A percentile compares a stretch with the other conserved stretches of the same genome.
Conservation (phyloP, 2,329 filamentous ascomycete genomes). For the Ramularia collo-cygni region DNA sequence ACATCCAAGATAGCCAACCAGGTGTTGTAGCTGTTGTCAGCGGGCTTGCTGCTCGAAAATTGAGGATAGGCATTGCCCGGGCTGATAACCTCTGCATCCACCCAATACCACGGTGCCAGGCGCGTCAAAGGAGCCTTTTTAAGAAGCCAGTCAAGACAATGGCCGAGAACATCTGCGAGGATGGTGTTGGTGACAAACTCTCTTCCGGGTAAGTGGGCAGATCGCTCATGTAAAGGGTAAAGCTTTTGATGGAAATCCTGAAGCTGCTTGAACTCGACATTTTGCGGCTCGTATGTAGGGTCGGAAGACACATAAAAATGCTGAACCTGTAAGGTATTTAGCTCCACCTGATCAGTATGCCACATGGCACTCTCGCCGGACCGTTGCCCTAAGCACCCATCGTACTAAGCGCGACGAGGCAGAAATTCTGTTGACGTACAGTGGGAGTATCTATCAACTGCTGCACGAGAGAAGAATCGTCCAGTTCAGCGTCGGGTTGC, state of each 20-base stretch:
- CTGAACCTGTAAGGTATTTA: no score
- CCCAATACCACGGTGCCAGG: conserved; percentile 10
- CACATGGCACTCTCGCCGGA: no score
- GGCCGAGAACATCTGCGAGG: conserved; percentile 6
- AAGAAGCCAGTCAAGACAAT: conserved; percentile 10
- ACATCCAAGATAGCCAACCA: conserved; percentile 15
- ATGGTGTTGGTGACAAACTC: conserved; percentile 4
- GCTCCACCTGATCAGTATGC: no score
- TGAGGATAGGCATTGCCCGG: conserved; percentile 13
- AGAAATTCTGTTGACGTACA: no score
- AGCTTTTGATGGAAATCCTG: neutral
- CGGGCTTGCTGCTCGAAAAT: conserved; percentile 9
- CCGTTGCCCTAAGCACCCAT: no score
- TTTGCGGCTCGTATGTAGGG: no score
- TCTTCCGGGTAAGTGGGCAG: neutral
- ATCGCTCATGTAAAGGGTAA: neutral
- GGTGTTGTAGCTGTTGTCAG: conserved; percentile 11
- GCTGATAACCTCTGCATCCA: conserved; percentile 15
- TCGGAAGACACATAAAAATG: no score
- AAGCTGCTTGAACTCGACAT: neutral
- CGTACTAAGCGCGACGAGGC: no score
- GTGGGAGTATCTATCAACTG: conserved; percentile 37
- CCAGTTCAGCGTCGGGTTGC: conserved; percentile 32
- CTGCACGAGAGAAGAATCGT: conserved; percentile 55
- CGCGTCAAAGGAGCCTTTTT: conserved; percentile 5